phyloP scores from a whole-genome alignment of 768 basidiomycete genomes.

The Leccinum subgranulosum region DNA sequence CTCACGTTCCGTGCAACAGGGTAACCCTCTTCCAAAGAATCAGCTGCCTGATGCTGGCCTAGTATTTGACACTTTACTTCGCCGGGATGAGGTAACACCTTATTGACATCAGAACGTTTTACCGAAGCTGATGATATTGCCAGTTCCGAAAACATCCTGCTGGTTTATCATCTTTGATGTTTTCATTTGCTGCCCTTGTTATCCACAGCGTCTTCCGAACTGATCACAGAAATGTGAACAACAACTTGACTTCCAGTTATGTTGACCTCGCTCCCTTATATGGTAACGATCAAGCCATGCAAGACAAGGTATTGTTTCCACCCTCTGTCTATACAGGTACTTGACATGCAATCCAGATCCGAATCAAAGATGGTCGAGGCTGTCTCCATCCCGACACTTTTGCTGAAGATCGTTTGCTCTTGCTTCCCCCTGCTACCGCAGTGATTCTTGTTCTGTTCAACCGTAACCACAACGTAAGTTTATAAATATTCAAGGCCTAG shows the following conservation, averaged over 20 bases:
- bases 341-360: conserved; percentile 16
- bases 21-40: conserved; percentile 58
- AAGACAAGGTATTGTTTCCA: conserved; percentile 48
- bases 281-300: conserved; percentile 62
- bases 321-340: neutral
- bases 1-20: conserved; percentile 77
- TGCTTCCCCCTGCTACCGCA: conserved; percentile 76
- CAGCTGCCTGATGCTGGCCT: conserved; percentile 78
- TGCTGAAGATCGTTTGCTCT: conserved; percentile 72
- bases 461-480: conserved; percentile 81
- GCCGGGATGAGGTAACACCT: conserved; percentile 56
- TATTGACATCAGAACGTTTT: neutral
- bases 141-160: conserved; percentile 76
- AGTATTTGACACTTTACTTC: conserved; percentile 77
- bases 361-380: conserved; percentile 60
- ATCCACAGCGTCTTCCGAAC: conserved; percentile 90
- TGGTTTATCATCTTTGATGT: conserved; percentile 78
- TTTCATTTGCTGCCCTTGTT: conserved; percentile 77
- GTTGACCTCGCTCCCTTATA: conserved; percentile 84
- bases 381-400: conserved; percentile 68
- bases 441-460: conserved; percentile 82
- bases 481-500: neutral
- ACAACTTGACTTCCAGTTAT: conserved; percentile 86
- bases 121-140: neutral
- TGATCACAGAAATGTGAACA: conserved; percentile 56